phyloP scores from a whole-genome alignment of 208 protist species.

The Acanthamoeba culbertsoni region DNA sequence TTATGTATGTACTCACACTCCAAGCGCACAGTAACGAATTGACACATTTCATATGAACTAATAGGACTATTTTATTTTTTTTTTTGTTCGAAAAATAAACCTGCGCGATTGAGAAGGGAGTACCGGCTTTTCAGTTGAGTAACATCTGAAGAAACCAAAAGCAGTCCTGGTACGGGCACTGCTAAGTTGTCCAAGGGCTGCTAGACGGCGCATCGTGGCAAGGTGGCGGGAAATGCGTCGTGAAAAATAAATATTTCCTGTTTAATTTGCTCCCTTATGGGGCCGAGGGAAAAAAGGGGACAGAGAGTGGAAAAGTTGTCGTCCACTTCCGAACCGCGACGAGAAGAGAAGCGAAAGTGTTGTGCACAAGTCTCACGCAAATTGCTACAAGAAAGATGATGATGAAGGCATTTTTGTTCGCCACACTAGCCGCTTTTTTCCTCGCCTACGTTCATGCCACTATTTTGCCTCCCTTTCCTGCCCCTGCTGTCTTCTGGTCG shows the following conservation, averaged over 20 bases:
- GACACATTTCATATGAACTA: too few relatives aligned
- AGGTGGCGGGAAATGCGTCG: too few relatives aligned
- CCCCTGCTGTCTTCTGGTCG: not conserved
- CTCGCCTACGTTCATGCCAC: not conserved
- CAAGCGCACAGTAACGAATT: too few relatives aligned
- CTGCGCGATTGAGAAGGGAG: too few relatives aligned
- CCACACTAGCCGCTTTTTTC: not conserved
- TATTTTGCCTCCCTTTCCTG: not conserved
- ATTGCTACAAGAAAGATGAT: not conserved
- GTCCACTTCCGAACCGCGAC: not conserved
- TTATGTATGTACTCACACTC: not conserved
- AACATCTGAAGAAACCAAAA: too few relatives aligned
- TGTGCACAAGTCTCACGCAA: not conserved
- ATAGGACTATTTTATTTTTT: too few relatives aligned
- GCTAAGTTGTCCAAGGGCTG: too few relatives aligned
- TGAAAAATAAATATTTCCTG: too few relatives aligned
- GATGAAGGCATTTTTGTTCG: not conserved
- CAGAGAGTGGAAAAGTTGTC: not conserved
- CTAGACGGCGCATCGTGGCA: too few relatives aligned
- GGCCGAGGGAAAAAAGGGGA: not conserved
- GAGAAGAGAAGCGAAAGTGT: not conserved
- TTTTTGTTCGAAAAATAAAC: too few relatives aligned
- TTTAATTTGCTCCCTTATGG: not conserved
- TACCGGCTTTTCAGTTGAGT: too few relatives aligned
- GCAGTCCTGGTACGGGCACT: too few relatives aligned